These are phyloP conservation scores for Aotearoamyces nothofagi DNA, from an alignment of 2,329 filamentous ascomycete species.

Conservation along the genomic window DNA sequence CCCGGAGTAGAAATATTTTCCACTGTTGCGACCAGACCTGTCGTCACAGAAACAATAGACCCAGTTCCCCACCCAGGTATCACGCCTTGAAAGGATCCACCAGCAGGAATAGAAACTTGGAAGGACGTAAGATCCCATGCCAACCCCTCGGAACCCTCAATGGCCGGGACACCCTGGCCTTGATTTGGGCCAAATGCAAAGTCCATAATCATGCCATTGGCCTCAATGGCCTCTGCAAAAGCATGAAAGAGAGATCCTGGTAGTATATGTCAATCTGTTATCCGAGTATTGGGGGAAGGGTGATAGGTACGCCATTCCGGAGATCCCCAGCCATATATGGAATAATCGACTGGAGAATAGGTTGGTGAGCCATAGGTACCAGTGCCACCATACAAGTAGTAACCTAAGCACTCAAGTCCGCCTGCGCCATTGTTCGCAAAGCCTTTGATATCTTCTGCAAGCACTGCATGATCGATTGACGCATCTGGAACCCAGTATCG, in stretches of 20 bases:
- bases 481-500: slow-evolving; percentile 5
- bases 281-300: no score
- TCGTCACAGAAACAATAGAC: slow-evolving; percentile 1
- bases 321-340: slow-evolving; percentile 24
- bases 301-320: slow-evolving; percentile 12
- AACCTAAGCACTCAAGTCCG: slow-evolving; percentile 2
- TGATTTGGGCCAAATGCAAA: slow-evolving; percentile 30
- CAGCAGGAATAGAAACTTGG: slow-evolving; percentile 12
- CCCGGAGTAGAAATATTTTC: no score
- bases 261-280: neutral
- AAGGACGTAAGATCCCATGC: slow-evolving; percentile 1
- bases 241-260: neutral
- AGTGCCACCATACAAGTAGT: slow-evolving; percentile 2
- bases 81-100: slow-evolving; percentile 15
- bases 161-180: slow-evolving; percentile 28
- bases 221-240: slow-evolving; percentile 4
- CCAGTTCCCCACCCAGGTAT: slow-evolving; percentile 24
- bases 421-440: slow-evolving; percentile 1
- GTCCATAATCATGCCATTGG: slow-evolving; percentile 24
- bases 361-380: neutral
- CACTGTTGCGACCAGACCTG: neutral
- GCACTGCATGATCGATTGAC: neutral
- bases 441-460: slow-evolving; percentile 3
- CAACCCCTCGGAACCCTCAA: slow-evolving; percentile 17
- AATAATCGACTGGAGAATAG: slow-evolving; percentile 11